Evolutionary conservation across 2,329 filamentous ascomycete genomes (phyloP).

Genomic region (Alternaria brassicicola): DNA sequence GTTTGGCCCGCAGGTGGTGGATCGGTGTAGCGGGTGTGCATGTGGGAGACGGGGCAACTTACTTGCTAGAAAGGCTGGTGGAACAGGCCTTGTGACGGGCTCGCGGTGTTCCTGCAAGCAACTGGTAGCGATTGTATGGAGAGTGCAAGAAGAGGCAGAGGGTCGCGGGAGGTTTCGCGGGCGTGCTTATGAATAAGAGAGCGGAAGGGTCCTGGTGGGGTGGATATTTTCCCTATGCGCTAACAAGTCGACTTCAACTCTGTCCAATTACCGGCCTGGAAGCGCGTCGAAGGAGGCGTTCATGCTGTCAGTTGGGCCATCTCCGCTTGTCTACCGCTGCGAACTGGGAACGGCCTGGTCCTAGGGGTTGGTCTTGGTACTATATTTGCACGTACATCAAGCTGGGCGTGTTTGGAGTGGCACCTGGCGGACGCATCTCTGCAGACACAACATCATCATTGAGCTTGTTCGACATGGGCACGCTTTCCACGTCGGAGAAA

Average conservation of each 20-base stretch:
- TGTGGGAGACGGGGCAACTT: conserved; percentile 31
- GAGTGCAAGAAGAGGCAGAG: conserved; percentile 16
- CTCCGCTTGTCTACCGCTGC: conserved; percentile 25
- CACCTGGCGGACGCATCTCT: background rate
- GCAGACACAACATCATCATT: background rate
- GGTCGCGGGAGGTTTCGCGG: conserved; percentile 30
- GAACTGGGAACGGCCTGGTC: conserved; percentile 23
- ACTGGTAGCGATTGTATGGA: conserved; percentile 32
- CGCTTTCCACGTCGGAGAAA: no score
- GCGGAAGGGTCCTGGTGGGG: conserved; percentile 40
- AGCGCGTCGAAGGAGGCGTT: conserved; percentile 32
- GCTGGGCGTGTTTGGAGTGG: conserved; percentile 17
- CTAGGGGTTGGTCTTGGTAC: conserved; percentile 27
- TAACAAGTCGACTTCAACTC: conserved; percentile 40
- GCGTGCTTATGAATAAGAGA: conserved; percentile 47
- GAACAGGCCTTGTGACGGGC: conserved; percentile 33
- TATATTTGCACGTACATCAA: conserved; percentile 22
- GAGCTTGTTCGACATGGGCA: no score
- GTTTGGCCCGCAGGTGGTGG: conserved; percentile 16
- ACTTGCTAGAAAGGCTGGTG: conserved; percentile 33
- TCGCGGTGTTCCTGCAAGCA: conserved; percentile 41
- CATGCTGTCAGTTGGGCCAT: conserved; percentile 25
- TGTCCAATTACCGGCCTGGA: conserved; percentile 41
- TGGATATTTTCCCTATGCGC: conserved; percentile 43
- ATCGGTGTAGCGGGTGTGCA: conserved; percentile 22